Evolutionary conservation across 1,139 yeast genomes (phyloP).

Genomic region (Scheffersomyces titani): DNA sequence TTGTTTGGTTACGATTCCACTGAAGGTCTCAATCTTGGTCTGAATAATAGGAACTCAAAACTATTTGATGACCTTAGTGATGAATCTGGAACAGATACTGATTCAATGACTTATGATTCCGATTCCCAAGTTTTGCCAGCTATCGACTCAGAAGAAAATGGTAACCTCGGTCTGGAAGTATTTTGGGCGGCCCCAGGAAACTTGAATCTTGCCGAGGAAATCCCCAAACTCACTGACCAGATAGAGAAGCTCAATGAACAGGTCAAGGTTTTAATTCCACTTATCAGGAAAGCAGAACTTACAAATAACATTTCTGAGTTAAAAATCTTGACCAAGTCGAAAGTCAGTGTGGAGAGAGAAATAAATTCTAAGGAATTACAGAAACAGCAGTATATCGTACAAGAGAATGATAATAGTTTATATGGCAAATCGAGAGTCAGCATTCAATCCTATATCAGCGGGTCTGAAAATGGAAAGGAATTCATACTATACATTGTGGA

Average conservation of each 20-base stretch:
- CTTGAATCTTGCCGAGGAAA: constrained; percentile 66
- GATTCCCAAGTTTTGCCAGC: constrained; percentile 13
- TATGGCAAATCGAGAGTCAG: constrained; percentile 67
- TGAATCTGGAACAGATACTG: constrained; percentile 35
- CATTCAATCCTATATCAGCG: constrained; percentile 68
- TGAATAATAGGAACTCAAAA: constrained; percentile 22
- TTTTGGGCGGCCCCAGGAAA: constrained; percentile 69
- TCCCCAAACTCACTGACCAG: constrained; percentile 54
- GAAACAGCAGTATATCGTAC: constrained; percentile 78
- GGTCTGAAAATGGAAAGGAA: constrained; percentile 57
- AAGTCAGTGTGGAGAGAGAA: constrained; percentile 65
- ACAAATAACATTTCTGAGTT: constrained; percentile 74
- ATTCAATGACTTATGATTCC: constrained; percentile 26
- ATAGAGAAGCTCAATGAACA: constrained; percentile 68
- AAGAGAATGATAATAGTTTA: constrained; percentile 78
- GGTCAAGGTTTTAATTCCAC: constrained; percentile 60
- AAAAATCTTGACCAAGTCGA: constrained; percentile 67
- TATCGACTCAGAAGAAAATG: constrained; percentile 4
- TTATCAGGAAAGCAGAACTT: constrained; percentile 77
- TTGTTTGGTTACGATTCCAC: constrained; percentile 25
- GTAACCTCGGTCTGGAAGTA: constrained; percentile 26
- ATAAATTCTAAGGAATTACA: constrained; percentile 70
- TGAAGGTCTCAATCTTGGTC: constrained; percentile 1
- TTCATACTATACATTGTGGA: constrained; percentile 75
- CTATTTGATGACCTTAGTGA: constrained; percentile 41